Evolutionary conservation across 148 eudicot species (phyloP).

Genomic region (Pouteria glomerata): DNA sequence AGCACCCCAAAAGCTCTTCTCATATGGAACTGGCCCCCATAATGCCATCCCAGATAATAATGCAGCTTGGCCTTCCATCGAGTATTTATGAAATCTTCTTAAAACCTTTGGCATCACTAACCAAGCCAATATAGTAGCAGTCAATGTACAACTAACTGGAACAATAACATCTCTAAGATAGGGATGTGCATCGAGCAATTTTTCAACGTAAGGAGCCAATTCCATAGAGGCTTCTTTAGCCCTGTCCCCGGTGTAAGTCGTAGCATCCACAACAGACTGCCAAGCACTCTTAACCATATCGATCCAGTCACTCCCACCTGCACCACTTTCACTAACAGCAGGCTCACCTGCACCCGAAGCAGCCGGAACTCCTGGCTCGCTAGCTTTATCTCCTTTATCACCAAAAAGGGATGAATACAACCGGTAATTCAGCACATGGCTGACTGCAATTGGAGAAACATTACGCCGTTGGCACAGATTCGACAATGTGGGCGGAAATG

Average conservation of each 20-base stretch:
- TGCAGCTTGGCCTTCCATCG: conserved; percentile 62
- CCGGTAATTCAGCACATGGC: conserved; percentile 28
- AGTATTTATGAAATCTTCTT: conserved; percentile 64
- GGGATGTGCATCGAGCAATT: conserved; percentile 68
- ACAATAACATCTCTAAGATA: conserved; percentile 76
- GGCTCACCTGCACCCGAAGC: conserved; percentile 34
- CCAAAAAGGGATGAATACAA: conserved; percentile 47
- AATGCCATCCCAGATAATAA: conserved; percentile 49
- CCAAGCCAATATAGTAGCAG: conserved; percentile 75
- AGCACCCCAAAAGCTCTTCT: conserved; percentile 93
- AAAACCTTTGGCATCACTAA: conserved; percentile 70
- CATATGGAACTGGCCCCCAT: conserved; percentile 71
- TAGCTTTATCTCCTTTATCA: conserved; percentile 36
- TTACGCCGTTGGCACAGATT: conserved; percentile 19
- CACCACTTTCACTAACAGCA: conserved; percentile 30
- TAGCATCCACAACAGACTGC: conserved; percentile 52
- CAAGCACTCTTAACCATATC: conserved; percentile 57
- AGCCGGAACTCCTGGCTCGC: conserved; percentile 30
- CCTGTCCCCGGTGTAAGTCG: conserved; percentile 42
- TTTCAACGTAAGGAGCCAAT: conserved; percentile 55
- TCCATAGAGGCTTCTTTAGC: conserved; percentile 59
- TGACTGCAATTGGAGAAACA: conserved; percentile 27
- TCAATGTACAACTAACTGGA: conserved; percentile 68
- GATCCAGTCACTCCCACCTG: conserved; percentile 54
- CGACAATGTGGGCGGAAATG: conserved; percentile 30